phyloP scores from a whole-genome alignment of 176 grass and related monocot species.

The Avena sativa region DNA sequence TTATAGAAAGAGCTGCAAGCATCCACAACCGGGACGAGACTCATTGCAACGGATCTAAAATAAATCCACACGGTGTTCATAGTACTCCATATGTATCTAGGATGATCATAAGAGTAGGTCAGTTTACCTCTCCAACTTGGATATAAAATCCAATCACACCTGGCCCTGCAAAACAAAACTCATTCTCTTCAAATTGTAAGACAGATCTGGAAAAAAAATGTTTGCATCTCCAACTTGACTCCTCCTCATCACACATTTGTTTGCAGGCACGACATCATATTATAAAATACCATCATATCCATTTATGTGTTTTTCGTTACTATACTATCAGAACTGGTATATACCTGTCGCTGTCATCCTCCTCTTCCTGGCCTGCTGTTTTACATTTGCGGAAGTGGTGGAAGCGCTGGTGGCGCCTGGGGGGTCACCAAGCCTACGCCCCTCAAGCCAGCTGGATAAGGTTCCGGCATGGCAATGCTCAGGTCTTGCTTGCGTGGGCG shows the following conservation, averaged over 20 bases:
- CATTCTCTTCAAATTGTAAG: neutral
- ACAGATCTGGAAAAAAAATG: neutral
- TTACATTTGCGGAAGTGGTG: neutral
- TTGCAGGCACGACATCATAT: no score
- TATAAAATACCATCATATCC: neutral
- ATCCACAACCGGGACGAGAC: no score
- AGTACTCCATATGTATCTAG: neutral
- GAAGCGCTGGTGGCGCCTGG: neutral
- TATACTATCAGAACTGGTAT: neutral
- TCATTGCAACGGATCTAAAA: no score
- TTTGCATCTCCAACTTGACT: no score
- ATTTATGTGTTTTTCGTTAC: neutral
- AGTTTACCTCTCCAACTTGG: slow-evolving; percentile 77
- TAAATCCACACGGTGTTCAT: no score
- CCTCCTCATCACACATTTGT: no score
- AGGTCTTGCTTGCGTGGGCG: slow-evolving; percentile 57
- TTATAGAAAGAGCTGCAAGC: no score
- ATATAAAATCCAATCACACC: slow-evolving; percentile 60
- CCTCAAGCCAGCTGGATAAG: neutral
- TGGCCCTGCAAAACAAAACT: neutral
- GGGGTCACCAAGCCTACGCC: no score
- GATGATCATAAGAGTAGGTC: neutral
- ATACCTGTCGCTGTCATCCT: neutral
- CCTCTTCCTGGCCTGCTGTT: neutral
- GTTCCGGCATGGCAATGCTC: slow-evolving; percentile 7